These are phyloP conservation scores for Solanum hybrid DNA, from an alignment of 305 asterid genomes.

Conservation along the genomic window DNA sequence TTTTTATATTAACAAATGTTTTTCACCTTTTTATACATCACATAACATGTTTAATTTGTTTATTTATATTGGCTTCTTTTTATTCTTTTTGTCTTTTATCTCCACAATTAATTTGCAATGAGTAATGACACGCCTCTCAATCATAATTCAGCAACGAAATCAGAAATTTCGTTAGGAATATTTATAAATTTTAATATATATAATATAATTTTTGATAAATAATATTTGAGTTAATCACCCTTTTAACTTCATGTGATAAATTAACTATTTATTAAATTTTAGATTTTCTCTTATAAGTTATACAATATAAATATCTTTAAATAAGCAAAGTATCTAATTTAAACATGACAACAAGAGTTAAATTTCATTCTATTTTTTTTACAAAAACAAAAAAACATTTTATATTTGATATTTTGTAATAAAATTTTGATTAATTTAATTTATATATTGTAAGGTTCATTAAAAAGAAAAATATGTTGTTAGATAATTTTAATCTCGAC, in stretches of 20 bases:
- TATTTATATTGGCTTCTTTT: not conserved
- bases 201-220: not conserved
- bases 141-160: not conserved
- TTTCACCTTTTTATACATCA: not conserved
- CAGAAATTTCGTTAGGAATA: accelerated
- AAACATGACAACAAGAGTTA: not conserved
- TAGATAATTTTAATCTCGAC: not conserved
- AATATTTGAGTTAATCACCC: not conserved
- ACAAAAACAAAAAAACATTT: not conserved
- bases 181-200: not conserved
- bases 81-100: not conserved
- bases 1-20: not conserved
- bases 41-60: not conserved
- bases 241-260: not conserved
- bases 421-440: not conserved
- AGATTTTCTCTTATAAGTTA: not conserved
- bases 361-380: too few relatives aligned
- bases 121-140: not conserved
- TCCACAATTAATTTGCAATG: not conserved
- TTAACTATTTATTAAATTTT: not conserved
- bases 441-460: not conserved
- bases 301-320: not conserved
- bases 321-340: not conserved
- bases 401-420: not conserved
- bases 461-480: too few relatives aligned